These are phyloP conservation scores for Candida suzukii DNA, from an alignment of 805 yeast species.

Conservation along the genomic window DNA sequence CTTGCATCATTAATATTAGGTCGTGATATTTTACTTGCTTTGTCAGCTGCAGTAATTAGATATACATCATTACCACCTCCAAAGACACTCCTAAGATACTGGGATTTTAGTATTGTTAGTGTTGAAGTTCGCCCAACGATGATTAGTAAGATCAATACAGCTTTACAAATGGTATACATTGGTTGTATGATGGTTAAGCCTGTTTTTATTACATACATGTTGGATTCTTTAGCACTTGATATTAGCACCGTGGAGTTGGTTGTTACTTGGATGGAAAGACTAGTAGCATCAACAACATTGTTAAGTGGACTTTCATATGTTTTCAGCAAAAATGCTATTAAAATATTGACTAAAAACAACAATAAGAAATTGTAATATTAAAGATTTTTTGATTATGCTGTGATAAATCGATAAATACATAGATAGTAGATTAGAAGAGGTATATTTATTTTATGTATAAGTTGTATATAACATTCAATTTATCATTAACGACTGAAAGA, in stretches of 20 bases:
- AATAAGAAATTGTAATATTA: no score
- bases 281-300: slow-evolving; percentile 65
- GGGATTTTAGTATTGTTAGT: slow-evolving; percentile 74
- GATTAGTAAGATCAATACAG: slow-evolving; percentile 85
- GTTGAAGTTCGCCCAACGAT: slow-evolving; percentile 85
- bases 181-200: slow-evolving; percentile 57
- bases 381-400: no score
- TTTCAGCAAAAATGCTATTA: slow-evolving; percentile 63
- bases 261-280: slow-evolving; percentile 34
- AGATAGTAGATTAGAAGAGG: no score
- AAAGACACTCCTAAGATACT: slow-evolving; percentile 59
- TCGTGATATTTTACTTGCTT: slow-evolving; percentile 66
- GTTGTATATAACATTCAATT: not conserved
- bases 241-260: slow-evolving; percentile 16
- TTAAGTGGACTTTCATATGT: slow-evolving; percentile 75
- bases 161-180: slow-evolving; percentile 84
- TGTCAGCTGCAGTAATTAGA: slow-evolving; percentile 67
- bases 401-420: no score
- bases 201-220: slow-evolving; percentile 30
- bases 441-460: not conserved
- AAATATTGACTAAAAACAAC: slow-evolving; percentile 27
- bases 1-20: slow-evolving; percentile 72
- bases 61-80: slow-evolving; percentile 72
- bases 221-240: slow-evolving; percentile 19
- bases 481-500: slow-evolving; percentile 78